Percentiles rank a stretch among this genome's conserved stretches.
These are phyloP conservation scores for Pharus latifolius DNA, from an alignment of 176 grass and related monocot genomes.

Conservation along the genomic window DNA sequence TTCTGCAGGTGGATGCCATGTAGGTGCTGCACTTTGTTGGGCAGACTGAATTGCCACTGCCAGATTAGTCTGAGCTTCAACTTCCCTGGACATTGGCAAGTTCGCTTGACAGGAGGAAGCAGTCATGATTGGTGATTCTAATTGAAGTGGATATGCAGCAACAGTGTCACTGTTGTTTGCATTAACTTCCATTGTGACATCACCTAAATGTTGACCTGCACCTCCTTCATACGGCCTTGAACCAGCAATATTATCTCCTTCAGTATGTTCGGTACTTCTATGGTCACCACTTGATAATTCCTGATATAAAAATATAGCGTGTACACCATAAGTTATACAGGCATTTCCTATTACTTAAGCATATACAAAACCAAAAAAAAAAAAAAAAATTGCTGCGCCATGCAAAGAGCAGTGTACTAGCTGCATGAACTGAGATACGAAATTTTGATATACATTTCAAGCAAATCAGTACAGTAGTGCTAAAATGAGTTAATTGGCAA, in stretches of 20 bases:
- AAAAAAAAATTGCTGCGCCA: neutral
- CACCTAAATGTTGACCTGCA: constrained; percentile 11
- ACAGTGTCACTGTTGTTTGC: neutral
- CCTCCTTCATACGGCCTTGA: neutral
- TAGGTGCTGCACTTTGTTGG: constrained; percentile 18
- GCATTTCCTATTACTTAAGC: neutral
- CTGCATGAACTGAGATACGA: neutral
- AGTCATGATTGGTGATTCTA: neutral
- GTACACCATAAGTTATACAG: constrained; percentile 9
- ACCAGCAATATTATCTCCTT: neutral
- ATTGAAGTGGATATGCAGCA: neutral
- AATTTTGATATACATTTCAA: neutral
- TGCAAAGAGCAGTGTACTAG: neutral
- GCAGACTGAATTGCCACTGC: neutral
- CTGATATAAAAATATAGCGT: constrained; percentile 20
- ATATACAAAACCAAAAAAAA: neutral
- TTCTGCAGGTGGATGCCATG: neutral
- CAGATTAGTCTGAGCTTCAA: neutral
- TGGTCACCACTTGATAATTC: constrained; percentile 1
- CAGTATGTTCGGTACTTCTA: neutral
- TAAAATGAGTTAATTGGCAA: neutral
- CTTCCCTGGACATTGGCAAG: constrained; percentile 7
- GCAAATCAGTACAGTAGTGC: neutral
- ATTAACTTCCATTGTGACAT: constrained; percentile 24
- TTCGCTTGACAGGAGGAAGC: neutral